phyloP scores from a whole-genome alignment of 352 stramenopile species.

The Pythium brachiatum region DNA sequence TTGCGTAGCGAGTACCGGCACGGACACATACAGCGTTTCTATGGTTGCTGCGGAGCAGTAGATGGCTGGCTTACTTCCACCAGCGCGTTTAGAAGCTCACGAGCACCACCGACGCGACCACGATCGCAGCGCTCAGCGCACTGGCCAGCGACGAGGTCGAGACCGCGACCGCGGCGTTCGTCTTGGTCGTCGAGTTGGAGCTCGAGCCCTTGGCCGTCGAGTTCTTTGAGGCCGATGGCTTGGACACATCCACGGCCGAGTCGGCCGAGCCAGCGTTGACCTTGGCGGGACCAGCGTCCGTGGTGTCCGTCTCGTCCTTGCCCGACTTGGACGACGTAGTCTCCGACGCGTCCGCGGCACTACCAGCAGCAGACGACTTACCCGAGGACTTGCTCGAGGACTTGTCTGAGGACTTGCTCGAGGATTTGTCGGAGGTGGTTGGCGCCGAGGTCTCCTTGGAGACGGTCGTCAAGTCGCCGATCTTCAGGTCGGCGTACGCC shows the following conservation, averaged over 20 bases:
- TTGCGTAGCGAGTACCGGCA: not conserved
- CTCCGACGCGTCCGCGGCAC: too few species aligned
- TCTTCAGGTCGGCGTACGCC: conserved; percentile 52
- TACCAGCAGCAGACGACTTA: not conserved
- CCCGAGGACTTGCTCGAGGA: not conserved
- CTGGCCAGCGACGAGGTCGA: conserved; percentile 4
- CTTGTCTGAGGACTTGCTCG: not conserved
- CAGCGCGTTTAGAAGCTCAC: conserved; percentile 8
- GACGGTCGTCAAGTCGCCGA: conserved; percentile 23
- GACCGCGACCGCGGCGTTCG: not conserved
- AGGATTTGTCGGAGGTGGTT: not conserved
- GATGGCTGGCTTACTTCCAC: too few species aligned
- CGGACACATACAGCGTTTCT: not conserved
- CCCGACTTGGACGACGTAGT: not conserved
- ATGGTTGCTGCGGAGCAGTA: too few species aligned
- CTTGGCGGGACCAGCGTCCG: conserved; percentile 10
- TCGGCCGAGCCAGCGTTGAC: conserved; percentile 14
- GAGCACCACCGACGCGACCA: conserved; percentile 18
- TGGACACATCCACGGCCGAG: too few species aligned
- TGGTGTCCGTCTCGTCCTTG: not conserved
- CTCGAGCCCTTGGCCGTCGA: conserved; percentile 11
- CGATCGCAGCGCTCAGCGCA: conserved; percentile 4
- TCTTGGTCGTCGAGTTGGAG: conserved; percentile 6
- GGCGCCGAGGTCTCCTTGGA: conserved; percentile 5
- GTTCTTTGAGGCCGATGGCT: conserved; percentile 16